Percentiles rank a stretch among this genome's conserved stretches.
These are phyloP conservation scores for Ophiostoma quercus DNA, from an alignment of 2,329 filamentous ascomycete species.

Conservation along the genomic window DNA sequence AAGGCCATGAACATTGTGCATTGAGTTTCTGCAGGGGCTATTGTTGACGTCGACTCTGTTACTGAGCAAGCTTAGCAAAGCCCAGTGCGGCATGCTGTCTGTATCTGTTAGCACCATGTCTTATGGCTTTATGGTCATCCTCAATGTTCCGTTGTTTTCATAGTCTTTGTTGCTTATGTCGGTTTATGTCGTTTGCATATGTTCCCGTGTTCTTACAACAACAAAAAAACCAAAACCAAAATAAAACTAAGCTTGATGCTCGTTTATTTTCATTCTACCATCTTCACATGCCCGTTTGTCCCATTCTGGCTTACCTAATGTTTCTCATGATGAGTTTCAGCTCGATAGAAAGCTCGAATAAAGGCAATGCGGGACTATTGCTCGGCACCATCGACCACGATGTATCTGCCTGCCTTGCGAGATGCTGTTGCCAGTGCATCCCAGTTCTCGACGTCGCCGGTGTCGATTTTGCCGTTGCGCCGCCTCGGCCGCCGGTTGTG, in stretches of 20 bases:
- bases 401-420: constrained; percentile 64
- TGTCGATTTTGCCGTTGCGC: constrained; percentile 32
- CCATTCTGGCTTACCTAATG: not conserved
- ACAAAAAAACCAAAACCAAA: not conserved
- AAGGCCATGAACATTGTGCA: constrained; percentile 18
- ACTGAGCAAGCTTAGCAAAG: not conserved
- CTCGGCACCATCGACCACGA: constrained; percentile 61
- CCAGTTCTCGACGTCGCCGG: constrained; percentile 56
- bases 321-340: not conserved
- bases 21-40: constrained; percentile 2
- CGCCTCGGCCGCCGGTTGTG: constrained; percentile 45
- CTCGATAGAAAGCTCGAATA: no score
- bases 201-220: not conserved
- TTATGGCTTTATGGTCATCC: not conserved
- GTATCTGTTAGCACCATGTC: not conserved
- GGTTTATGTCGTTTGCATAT: not conserved
- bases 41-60: not conserved
- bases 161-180: not conserved
- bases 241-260: not conserved
- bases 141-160: not conserved
- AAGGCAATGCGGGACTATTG: not conserved
- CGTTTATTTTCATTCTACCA: not conserved
- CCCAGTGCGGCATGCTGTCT: not conserved
- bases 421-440: constrained; percentile 63
- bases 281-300: not conserved